Percentiles rank a stretch among this genome's conserved stretches.
Evolutionary conservation across 1,284 basidiomycete genomes (phyloP).

Genomic region (Peniophora sp.): DNA sequence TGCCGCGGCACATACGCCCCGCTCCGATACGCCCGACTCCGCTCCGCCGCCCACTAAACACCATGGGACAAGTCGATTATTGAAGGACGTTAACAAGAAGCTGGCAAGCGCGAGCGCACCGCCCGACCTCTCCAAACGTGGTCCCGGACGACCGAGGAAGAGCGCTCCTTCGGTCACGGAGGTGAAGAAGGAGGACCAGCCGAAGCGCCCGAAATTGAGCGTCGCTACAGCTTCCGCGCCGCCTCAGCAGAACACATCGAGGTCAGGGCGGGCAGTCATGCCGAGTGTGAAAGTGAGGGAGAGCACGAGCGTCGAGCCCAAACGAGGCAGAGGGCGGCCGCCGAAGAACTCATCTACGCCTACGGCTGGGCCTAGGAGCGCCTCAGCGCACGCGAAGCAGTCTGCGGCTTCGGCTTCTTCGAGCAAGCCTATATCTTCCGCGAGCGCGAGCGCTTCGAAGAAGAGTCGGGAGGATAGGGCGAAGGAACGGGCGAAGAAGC

Average conservation of each 20-base stretch:
- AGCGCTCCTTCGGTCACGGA: too few relatives aligned
- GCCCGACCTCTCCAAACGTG: constrained; percentile 22
- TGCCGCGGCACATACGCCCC: not conserved
- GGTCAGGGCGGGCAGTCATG: constrained; percentile 24
- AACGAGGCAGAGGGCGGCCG: constrained; percentile 16
- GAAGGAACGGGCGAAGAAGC: too few relatives aligned
- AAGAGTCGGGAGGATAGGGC: not conserved
- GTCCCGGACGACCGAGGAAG: too few relatives aligned
- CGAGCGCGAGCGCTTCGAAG: not conserved
- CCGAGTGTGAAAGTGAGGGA: constrained; percentile 27
- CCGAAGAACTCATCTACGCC: constrained; percentile 5
- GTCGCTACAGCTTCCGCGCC: constrained; percentile 12
- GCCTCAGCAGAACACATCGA: constrained; percentile 2
- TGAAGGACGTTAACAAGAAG: constrained; percentile 47
- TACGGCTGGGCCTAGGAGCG: constrained; percentile 1
- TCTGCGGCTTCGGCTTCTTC: not conserved
- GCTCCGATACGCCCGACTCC: constrained; percentile 40
- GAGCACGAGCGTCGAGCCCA: constrained; percentile 16
- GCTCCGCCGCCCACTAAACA: constrained; percentile 29
- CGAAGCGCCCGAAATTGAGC: constrained; percentile 29
- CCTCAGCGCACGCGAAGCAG: not conserved
- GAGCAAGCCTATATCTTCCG: not conserved
- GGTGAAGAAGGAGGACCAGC: constrained; percentile 8
- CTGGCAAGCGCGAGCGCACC: constrained; percentile 20
- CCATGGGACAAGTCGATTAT: constrained; percentile 38